Percentiles rank a stretch among this genome's conserved stretches.
These are phyloP conservation scores for Eucalyptus caleyi DNA, from an alignment of 345 rosid species.

Conservation along the genomic window DNA sequence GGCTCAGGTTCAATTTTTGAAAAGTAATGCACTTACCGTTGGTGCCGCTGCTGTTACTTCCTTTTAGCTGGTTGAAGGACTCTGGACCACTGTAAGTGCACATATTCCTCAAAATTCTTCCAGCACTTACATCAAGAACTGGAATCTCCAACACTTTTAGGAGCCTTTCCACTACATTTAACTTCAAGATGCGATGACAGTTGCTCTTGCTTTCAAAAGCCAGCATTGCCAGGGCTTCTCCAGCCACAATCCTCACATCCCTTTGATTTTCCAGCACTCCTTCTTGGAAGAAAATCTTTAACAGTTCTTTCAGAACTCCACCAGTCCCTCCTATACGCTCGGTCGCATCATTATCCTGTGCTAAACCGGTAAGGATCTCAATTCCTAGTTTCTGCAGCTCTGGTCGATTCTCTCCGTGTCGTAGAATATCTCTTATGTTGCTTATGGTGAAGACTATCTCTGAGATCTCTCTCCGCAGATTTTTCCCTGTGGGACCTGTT, in stretches of 20 bases:
- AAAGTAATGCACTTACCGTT: constrained; percentile 23
- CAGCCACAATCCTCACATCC: constrained; percentile 50
- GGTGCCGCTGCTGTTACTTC: constrained; percentile 47
- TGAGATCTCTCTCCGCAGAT: constrained; percentile 58
- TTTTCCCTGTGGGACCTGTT: constrained; percentile 50
- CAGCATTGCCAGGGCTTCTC: constrained; percentile 78
- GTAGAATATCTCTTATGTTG: constrained; percentile 54
- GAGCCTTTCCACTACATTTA: constrained; percentile 30
- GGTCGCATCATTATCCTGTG: constrained; percentile 41
- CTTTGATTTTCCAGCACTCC: constrained; percentile 2
- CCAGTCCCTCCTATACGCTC: constrained; percentile 73
- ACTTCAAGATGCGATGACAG: constrained; percentile 47
- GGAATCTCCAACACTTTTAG: constrained; percentile 37
- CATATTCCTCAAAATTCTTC: constrained; percentile 54
- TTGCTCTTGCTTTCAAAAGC: constrained; percentile 61
- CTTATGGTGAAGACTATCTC: constrained; percentile 60
- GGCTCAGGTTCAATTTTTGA: not conserved
- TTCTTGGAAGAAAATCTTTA: constrained; percentile 29
- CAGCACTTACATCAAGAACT: constrained; percentile 43
- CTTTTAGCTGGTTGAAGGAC: constrained; percentile 33
- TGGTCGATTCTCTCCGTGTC: constrained; percentile 24
- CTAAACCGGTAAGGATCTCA: constrained; percentile 51
- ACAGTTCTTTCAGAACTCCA: constrained; percentile 53
- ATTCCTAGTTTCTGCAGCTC: constrained; percentile 66
- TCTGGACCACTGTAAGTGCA: constrained; percentile 19